Conservation (phyloP, 345 rosid genomes). For the Camelina neglecta region DNA sequence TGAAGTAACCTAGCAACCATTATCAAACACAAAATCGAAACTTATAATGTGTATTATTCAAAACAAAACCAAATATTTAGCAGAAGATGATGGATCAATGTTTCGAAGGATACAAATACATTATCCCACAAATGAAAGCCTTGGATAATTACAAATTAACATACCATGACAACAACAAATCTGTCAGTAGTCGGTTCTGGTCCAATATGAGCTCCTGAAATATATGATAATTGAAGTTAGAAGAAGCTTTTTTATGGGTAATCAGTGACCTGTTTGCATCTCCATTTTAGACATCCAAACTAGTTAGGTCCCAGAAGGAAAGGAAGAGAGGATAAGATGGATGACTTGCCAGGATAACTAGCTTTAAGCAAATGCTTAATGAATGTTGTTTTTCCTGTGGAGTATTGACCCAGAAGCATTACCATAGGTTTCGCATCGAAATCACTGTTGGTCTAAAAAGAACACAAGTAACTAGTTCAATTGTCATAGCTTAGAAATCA, state of each 20-base stretch:
- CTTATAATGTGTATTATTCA: not conserved
- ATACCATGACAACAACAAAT: conserved; percentile 98
- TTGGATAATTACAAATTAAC: conserved; percentile 1
- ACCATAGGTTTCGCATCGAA: conserved; percentile 99
- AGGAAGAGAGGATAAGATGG: conserved; percentile 17
- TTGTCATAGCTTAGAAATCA: conserved; percentile 16
- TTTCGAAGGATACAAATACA: not conserved
- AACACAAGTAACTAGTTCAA: conserved; percentile 22
- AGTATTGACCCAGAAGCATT: conserved; percentile 97
- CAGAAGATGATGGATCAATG: not conserved
- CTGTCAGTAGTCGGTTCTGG: conserved; percentile 99
- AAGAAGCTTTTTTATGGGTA: not conserved
- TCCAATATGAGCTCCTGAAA: conserved; percentile 95
- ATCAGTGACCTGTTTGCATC: conserved; percentile 10
- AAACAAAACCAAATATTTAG: not conserved
- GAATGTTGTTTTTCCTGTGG: conserved; percentile 98
- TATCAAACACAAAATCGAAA: not conserved
- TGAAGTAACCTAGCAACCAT: conserved; percentile 15
- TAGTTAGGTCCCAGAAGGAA: conserved; percentile 11
- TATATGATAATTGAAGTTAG: conserved; percentile 19
- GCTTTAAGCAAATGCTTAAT: conserved; percentile 88
- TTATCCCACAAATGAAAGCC: conserved; percentile 10
- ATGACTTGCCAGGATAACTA: conserved; percentile 76
- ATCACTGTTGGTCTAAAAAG: conserved; percentile 79
- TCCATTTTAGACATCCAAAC: not conserved